Evolutionary conservation across 1,284 basidiomycete genomes (phyloP).

Genomic region (Exobasidium rhododendri): DNA sequence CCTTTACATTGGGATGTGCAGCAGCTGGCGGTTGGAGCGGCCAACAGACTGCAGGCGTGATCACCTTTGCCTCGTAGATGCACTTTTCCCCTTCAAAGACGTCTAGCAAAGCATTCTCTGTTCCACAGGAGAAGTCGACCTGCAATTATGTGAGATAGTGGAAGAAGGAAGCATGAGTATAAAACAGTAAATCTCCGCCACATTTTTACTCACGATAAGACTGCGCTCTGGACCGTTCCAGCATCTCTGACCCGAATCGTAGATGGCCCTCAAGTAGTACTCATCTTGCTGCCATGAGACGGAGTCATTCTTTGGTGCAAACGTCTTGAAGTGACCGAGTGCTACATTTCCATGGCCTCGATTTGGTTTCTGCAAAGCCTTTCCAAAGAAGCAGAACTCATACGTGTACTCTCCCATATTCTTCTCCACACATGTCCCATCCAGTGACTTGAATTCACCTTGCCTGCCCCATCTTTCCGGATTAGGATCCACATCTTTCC

Average conservation of each 20-base stretch:
- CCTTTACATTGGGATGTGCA: conserved; percentile 7
- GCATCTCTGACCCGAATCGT: conserved; percentile 74
- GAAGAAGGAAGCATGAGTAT: background rate
- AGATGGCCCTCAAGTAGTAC: conserved; percentile 77
- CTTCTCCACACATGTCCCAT: conserved; percentile 72
- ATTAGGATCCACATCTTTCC: conserved; percentile 60
- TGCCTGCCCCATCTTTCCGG: conserved; percentile 70
- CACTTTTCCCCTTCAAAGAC: conserved; percentile 90
- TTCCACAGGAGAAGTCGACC: conserved; percentile 79
- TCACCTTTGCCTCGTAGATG: conserved; percentile 84
- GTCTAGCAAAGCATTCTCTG: conserved; percentile 74
- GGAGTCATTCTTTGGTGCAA: conserved; percentile 68
- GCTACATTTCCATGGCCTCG: conserved; percentile 74
- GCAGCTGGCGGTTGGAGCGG: conserved; percentile 13
- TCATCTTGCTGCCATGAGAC: conserved; percentile 58
- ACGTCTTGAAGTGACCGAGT: conserved; percentile 77
- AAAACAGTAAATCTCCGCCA: background rate
- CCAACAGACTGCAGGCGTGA: conserved; percentile 80
- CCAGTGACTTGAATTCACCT: conserved; percentile 94
- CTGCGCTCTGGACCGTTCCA: conserved; percentile 95
- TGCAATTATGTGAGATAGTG: conserved; percentile 48
- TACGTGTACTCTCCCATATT: conserved; percentile 94
- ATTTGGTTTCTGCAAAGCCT: conserved; percentile 82
- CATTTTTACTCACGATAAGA: conserved; percentile 62
- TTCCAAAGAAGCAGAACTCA: conserved; percentile 88